Conservation (phyloP, 345 rosid species). For the Firmiana major region DNA sequence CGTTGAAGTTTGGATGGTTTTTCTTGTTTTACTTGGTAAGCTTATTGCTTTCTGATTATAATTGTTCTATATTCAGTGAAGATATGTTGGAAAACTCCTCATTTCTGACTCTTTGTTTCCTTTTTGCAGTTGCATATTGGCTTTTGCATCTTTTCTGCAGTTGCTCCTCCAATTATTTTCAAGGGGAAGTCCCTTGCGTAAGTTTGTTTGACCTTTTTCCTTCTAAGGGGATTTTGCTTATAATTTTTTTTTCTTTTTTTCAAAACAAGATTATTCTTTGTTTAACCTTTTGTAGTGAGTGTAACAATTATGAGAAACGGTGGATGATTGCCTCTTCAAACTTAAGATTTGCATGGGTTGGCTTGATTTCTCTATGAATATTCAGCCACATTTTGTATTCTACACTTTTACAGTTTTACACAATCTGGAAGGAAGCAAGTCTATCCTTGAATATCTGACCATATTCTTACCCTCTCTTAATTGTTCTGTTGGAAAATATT, state of each 20-base stretch:
- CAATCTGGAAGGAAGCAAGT: background rate
- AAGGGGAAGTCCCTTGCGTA: constrained; percentile 94
- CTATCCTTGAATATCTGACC: background rate
- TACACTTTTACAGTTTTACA: background rate
- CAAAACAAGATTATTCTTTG: background rate
- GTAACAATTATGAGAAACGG: background rate
- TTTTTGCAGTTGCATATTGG: constrained; percentile 73
- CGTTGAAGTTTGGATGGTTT: constrained; percentile 89
- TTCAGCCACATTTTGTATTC: background rate
- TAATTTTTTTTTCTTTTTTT: background rate
- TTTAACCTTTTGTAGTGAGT: background rate
- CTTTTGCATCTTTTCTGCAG: constrained; percentile 78
- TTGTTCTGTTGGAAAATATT: background rate
- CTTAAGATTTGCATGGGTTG: background rate
- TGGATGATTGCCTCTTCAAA: background rate
- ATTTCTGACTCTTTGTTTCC: constrained; percentile 20
- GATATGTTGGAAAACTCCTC: constrained; percentile 9
- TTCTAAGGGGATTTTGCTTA: background rate
- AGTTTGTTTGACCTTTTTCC: constrained; percentile 28
- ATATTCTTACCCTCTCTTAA: background rate
- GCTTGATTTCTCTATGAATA: background rate
- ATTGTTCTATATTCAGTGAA: constrained; percentile 10
- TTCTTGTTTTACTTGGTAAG: constrained; percentile 79
- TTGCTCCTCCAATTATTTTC: constrained; percentile 89
- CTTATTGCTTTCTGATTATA: constrained; percentile 7